Evolutionary conservation across 352 stramenopile genomes (phyloP), one percentile per base, ranked within the genome.

Genomic region (Globisporangium irregulare): DNA sequence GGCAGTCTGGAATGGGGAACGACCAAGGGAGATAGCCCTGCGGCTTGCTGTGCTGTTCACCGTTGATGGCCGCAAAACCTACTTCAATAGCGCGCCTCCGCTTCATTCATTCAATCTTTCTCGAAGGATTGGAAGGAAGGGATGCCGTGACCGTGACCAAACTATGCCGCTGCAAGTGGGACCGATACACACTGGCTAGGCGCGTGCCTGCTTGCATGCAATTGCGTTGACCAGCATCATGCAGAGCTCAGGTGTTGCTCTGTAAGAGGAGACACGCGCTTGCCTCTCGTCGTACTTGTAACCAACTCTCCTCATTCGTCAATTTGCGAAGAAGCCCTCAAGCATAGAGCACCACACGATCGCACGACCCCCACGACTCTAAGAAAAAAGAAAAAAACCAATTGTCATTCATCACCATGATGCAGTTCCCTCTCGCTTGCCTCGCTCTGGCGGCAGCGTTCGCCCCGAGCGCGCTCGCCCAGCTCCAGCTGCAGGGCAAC

Each of bases 401-500:
- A 43, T n/a, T 24, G n/a, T 18, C 2, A 10, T 25, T 25, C 27
- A 56, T 32, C 18, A 46, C 41, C 59, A 57, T 54, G 59, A n/a
- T 64, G 59, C 38, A 43, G 3, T 41, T 18, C 25, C 27, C 59
- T 46, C 59, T 20, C 8, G 32, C 4, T 20, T 38, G 14, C 59
- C 59, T 64, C 41, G 25, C 41, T 25, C 24, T 64, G 24, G 25
- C 53, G 53, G 41, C 41, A 14, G 38, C 12, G 41, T 36, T 64
- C 29, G 59, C 59, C 18, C 3, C 6, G 5, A 34, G 55, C 34
- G 29, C 62, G 50, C 60, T 74, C 38, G 34, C 70, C 15, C 66
- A 69, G 48, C 65, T 66, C 43, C 20, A 70, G 14, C 56, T 75
- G 34, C 46, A 68, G 20, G 68, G 68, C 25, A 67, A 57, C 43